These are phyloP conservation scores for Cladosporium sp. DNA, from an alignment of 2,329 filamentous ascomycete genomes.

Conservation along the genomic window DNA sequence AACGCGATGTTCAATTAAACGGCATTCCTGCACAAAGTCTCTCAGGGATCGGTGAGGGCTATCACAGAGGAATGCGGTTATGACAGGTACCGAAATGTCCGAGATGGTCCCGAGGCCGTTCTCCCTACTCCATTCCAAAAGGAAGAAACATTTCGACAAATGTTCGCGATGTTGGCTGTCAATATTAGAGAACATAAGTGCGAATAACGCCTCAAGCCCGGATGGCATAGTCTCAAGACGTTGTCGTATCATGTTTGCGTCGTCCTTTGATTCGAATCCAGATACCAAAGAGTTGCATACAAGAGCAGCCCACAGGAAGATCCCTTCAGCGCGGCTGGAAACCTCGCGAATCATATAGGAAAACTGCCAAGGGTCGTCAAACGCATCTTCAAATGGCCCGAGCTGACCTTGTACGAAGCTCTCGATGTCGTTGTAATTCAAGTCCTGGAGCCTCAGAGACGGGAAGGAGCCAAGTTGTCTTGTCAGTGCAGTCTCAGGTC, in stretches of 20 bases:
- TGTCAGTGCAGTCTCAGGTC: neutral
- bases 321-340: neutral
- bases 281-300: neutral
- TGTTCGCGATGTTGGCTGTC: neutral
- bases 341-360: neutral
- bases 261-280: neutral
- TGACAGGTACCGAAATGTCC: neutral
- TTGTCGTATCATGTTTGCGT: neutral
- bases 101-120: neutral
- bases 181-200: neutral
- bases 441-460: neutral
- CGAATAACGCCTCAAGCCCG: neutral
- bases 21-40: neutral
- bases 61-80: neutral
- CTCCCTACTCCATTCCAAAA: neutral
- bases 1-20: neutral
- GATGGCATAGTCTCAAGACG: neutral
- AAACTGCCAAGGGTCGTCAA: no score
- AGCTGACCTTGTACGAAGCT: neutral
- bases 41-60: neutral
- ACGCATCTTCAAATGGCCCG: neutral
- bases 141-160: slow-evolving; percentile 1
- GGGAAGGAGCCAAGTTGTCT: neutral
- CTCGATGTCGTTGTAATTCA: slow-evolving; percentile 1
- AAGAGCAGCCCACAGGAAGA: slow-evolving; percentile 12